Evolutionary conservation across 2,329 filamentous ascomycete species (phyloP).

Genomic region (Penicillium frequentans): DNA sequence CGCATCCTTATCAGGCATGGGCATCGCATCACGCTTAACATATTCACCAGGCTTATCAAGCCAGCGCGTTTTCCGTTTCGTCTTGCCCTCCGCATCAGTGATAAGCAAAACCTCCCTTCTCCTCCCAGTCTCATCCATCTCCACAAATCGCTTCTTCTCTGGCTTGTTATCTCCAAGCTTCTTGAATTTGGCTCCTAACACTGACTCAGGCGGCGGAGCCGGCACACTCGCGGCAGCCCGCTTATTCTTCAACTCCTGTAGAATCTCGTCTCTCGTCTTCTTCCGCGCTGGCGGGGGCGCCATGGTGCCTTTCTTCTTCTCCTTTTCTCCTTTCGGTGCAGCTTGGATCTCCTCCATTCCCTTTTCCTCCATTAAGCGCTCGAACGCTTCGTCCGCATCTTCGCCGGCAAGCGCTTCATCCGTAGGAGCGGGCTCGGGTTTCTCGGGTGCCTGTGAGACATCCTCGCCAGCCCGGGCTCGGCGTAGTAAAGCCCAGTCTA

Average conservation of each 20-base stretch:
- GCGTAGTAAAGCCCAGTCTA: conserved; percentile 74
- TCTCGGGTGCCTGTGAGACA: conserved; percentile 42
- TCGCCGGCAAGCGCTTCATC: conserved; percentile 36
- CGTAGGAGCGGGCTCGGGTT: conserved; percentile 29
- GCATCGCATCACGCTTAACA: conserved; percentile 25
- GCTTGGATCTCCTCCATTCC: conserved; percentile 31
- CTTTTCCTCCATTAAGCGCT: conserved; percentile 42
- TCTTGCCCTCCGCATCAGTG: conserved; percentile 59
- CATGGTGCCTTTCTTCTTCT: conserved; percentile 53
- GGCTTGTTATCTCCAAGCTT: conserved; percentile 50
- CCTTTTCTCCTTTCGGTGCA: conserved; percentile 36
- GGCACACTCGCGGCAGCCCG: conserved; percentile 44
- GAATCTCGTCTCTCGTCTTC: conserved; percentile 59
- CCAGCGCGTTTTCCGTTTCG: conserved; percentile 62
- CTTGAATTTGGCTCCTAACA: conserved; percentile 56
- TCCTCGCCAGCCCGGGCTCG: conserved; percentile 53
- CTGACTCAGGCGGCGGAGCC: conserved; percentile 48
- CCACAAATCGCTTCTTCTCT: conserved; percentile 54
- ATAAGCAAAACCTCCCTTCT: conserved; percentile 59
- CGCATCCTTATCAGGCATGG: conserved; percentile 46
- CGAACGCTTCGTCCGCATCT: conserved; percentile 64
- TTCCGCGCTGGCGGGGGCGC: conserved; percentile 47
- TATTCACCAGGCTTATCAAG: conserved; percentile 39
- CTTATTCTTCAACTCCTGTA: conserved; percentile 60
- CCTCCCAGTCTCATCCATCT: conserved; percentile 54